Conservation (phyloP, 2,329 filamentous ascomycete species). For the Fusarium clavum region DNA sequence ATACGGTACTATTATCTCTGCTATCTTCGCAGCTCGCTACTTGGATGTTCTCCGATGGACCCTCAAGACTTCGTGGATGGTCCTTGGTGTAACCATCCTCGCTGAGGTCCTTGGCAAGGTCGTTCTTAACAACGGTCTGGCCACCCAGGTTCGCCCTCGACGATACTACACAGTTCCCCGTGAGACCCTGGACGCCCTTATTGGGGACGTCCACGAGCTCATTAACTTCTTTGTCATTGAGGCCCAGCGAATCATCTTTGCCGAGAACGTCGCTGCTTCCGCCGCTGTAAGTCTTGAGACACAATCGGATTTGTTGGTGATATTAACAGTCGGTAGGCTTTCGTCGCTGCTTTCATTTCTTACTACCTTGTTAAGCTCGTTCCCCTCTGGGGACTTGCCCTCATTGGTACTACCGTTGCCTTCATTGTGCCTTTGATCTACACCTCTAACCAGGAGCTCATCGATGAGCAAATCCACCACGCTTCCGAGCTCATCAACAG, state of each 20-base stretch:
- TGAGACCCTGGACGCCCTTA: constrained; percentile 69
- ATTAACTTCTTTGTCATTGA: constrained; percentile 80
- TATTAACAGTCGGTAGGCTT: constrained; percentile 59
- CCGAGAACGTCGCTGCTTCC: constrained; percentile 73
- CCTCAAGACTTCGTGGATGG: constrained; percentile 74
- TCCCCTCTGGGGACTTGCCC: constrained; percentile 75
- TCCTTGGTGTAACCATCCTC: constrained; percentile 68
- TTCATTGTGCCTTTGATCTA: constrained; percentile 75
- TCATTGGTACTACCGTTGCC: constrained; percentile 68
- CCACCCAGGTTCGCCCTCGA: constrained; percentile 73
- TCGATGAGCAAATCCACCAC: constrained; percentile 71
- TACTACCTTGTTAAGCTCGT: constrained; percentile 78
- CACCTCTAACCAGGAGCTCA: constrained; percentile 75
- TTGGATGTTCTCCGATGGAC: constrained; percentile 73
- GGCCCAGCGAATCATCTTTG: constrained; percentile 74
- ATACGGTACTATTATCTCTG: constrained; percentile 66
- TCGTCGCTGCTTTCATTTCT: constrained; percentile 70
- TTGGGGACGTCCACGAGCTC: constrained; percentile 74
- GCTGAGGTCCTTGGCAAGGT: constrained; percentile 72
- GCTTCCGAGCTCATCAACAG: constrained; percentile 68
- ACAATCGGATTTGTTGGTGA: not conserved
- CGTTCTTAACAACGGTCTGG: constrained; percentile 70
- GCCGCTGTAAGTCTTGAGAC: constrained; percentile 62
- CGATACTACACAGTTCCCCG: constrained; percentile 75
- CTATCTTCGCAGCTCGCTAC: constrained; percentile 74